A percentile compares a stretch with the other conserved stretches of the same genome.
These are phyloP conservation scores for Vitis vinifera DNA, from an alignment of 164 flowering plant species.

Conservation along the genomic window ASM3070453v1 NC_081822.1:12107001-12107500, in stretches of 20 bases:
- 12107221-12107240: background rate
- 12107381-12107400: background rate
- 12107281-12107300: too few relatives aligned
- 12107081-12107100: too few relatives aligned
- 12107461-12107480: constrained; percentile 96
- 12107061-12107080: too few relatives aligned
- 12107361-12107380: background rate
- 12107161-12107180: too few relatives aligned
- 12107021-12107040: too few relatives aligned
- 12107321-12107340: constrained; percentile 1
- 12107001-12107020: too few relatives aligned
- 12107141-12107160: too few relatives aligned
- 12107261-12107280: background rate
- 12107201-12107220: too few relatives aligned
- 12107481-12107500: constrained; percentile 89
- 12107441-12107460: constrained; percentile 97
- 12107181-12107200: too few relatives aligned
- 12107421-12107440: constrained; percentile 73
- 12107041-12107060: too few relatives aligned
- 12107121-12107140: too few relatives aligned
- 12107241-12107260: background rate
- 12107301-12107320: background rate
- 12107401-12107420: constrained; percentile 25
- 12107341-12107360: background rate
- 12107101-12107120: too few relatives aligned